Evolutionary conservation across 352 stramenopile genomes (phyloP), one percentile per base, ranked within the genome.

Genomic region (Phytophthora multivora): DNA sequence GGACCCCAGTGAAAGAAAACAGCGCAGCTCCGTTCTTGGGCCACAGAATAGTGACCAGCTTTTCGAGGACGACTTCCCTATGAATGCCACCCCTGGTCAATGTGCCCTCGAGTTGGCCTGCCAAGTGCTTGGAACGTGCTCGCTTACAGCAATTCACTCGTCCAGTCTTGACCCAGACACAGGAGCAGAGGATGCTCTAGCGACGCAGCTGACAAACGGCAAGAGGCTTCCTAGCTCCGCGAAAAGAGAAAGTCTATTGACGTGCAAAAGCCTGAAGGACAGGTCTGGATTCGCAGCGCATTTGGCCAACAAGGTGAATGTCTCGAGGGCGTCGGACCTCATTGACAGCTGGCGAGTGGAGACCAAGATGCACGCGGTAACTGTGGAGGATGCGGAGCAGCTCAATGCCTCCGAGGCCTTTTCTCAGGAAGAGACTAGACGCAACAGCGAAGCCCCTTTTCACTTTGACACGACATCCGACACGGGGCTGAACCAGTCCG

Each of bases 331-430:
- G 0, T 81, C 79, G 2, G 71, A 82, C 63, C 54, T 90, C 25
- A 86, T 83, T 19, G 78, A 93, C 18, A 88, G 61, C 33, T 93
- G 85, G 85, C 78, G 77, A 43, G 85, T 93, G 10, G 80, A 90
- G 54, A 88, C 79, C 0, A 86, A 80, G 21, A 80, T 90, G 66
- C 63, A 75, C 30, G 75, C 72, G 16, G 70, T 88, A 31, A 77
- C 70, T 12, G 31, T 83, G 5, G 67, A 85, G 5, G 68, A 86
- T 15, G 43, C 65, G 21, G 50, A 77, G 1, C n/a, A 61, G 9
- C 12, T 80, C 8, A 68, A 36, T 2, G 31, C 60, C 6, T 74
- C 76, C 5, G 83, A 92, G 51, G 83, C 83, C 0, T 92, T 92
- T 50, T 89, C 80, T 2, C 38, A 66, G 2, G 67, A 66, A 40